Evolutionary conservation across 1,284 basidiomycete genomes (phyloP), one percentile per base, ranked within the genome.

Genomic region (Microbotryomycetes sp.): DNA sequence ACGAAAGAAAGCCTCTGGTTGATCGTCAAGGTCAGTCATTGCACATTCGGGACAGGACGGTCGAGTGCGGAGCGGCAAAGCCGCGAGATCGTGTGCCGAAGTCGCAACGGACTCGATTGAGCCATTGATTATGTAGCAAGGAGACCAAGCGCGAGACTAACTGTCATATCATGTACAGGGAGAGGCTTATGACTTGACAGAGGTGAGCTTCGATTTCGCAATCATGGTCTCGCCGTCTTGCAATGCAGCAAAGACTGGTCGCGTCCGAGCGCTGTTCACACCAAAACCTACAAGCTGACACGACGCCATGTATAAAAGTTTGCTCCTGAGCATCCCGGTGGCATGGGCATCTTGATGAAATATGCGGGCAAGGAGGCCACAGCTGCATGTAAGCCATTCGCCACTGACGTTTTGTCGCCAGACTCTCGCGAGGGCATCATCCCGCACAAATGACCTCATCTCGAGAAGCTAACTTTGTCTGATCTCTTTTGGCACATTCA

Each of bases 301-400:
- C 1, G 36, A 9, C 12, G 9, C 36, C 83, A 77, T 2, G 15
- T 15, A 16, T 45, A 16, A 14, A 9, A 22, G 16, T 64, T 60
- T 71, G 49, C 81, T 23, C 69, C 73, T 25, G 62, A 84, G 60
- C 89, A 92, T 68, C 90, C 90, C 0, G 91, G 90, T 52, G 91
- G 90, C 7, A 77, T 83, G 32, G 81, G 82, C 58, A 84, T 89
- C 69, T 86, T 92, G 67, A 74, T 92, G 32, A 86, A 84, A 70
- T 87, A 90, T 70, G 88, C 84, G 6, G 88, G 90, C 19, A 81
- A 80, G 64, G 88, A 91, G 74, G 88, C 86, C 28, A 91, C 89
- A 9, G 62, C 62, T 25, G 67, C 42, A 42, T 42, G 36, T 42
- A 19, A 42, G 36, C 49, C 32, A 51, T 42, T 9, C 36, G 36